These are phyloP conservation scores for Lizonia empirigonia DNA, from an alignment of 2,329 filamentous ascomycete species.

Conservation along the genomic window DNA sequence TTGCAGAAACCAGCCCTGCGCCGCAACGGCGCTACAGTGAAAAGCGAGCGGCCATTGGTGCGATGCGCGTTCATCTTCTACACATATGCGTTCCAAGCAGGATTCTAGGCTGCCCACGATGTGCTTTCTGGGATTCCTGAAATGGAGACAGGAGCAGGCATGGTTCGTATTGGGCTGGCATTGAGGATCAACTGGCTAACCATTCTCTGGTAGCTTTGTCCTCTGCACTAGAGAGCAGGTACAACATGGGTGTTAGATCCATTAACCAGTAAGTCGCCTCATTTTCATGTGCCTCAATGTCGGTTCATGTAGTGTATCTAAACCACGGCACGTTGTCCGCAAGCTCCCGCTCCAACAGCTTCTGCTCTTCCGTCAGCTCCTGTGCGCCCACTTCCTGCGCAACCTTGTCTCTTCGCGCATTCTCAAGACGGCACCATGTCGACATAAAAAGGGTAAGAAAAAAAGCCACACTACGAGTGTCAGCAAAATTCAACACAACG, in stretches of 20 bases:
- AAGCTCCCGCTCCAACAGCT: conserved; percentile 57
- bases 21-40: neutral
- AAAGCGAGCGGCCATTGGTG: neutral
- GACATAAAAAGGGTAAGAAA: conserved; percentile 62
- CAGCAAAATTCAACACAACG: neutral
- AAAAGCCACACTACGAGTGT: conserved; percentile 52
- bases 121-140: neutral
- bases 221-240: no score
- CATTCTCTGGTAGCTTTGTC: no score
- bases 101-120: neutral
- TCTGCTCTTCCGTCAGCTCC: conserved; percentile 62
- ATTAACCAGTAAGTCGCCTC: no score
- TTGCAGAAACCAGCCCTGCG: neutral
- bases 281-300: neutral
- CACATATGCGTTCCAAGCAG: neutral
- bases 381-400: conserved; percentile 51
- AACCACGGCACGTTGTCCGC: conserved; percentile 62
- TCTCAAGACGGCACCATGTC: conserved; percentile 62
- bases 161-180: no score
- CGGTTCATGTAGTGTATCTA: conserved; percentile 37
- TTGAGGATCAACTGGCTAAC: no score
- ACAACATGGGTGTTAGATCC: no score
- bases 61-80: neutral
- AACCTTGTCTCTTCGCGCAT: conserved; percentile 58
- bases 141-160: no score